Conservation (phyloP, 768 basidiomycete species). For the Kwoniella botswanensis region DNA sequence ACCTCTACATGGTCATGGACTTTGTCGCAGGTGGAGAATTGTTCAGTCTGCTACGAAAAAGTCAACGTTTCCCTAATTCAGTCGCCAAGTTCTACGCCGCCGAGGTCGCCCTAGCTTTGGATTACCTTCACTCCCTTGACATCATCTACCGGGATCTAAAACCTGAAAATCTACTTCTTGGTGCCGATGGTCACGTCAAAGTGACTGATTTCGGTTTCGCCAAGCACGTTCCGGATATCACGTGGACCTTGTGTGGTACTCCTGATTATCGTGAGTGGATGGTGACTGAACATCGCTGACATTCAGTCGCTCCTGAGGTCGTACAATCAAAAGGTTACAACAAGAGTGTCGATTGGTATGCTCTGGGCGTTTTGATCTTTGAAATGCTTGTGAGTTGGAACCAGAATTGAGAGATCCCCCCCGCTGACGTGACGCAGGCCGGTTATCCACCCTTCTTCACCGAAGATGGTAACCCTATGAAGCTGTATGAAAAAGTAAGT, state of each 20-base stretch:
- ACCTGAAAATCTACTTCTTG: constrained; percentile 78
- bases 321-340: constrained; percentile 60
- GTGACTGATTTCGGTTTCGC: constrained; percentile 93
- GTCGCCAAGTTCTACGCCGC: constrained; percentile 60
- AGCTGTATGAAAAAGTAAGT: constrained; percentile 59
- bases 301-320: constrained; percentile 58
- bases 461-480: constrained; percentile 60
- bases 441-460: constrained; percentile 60
- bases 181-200: constrained; percentile 94
- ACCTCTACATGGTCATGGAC: constrained; percentile 61
- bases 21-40: constrained; percentile 60
- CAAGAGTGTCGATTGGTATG: constrained; percentile 60
- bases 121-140: constrained; percentile 59
- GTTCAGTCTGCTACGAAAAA: constrained; percentile 87
- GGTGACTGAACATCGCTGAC: constrained; percentile 8
- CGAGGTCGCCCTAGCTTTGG: constrained; percentile 59
- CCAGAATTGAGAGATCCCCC: neutral
- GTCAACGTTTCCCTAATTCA: constrained; percentile 64
- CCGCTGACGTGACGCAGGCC: constrained; percentile 41
- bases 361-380: constrained; percentile 59
- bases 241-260: constrained; percentile 60
- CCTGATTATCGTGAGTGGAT: constrained; percentile 58
- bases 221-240: constrained; percentile 53
- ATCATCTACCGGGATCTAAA: constrained; percentile 60
- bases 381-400: constrained; percentile 58